Evolutionary conservation across 2,329 filamentous ascomycete genomes (phyloP), one percentile per base, ranked within the genome.

Genomic region (Botrytis medusae): DNA sequence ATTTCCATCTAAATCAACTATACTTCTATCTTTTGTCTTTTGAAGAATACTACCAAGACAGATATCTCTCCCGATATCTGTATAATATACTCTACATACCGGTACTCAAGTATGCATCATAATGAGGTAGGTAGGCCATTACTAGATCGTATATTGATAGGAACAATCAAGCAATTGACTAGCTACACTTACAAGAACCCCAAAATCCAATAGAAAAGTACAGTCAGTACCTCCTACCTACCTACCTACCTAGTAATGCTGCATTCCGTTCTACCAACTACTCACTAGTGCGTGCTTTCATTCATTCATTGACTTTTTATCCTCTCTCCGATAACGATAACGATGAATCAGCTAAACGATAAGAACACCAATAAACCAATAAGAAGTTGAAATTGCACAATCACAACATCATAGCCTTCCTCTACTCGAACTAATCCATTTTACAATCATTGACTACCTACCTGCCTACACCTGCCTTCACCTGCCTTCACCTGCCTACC

Each of bases 241-340:
- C 10, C 40, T 44, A 25, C n/a, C n/a, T n/a, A n/a, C 48, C 25
- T 16, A n/a, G 29, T 34, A 16, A 46, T 34, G 14, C 42, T 34
- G 29, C 42, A 65, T 48, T 65, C 44, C n/a, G n/a, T 63, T 29
- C n/a, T 12, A 16, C 2, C 4, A 14, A 40, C 14, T 18, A 3
- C 42, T 44, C 14, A 5, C 14, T 42, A 2, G 42, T 16, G 16
- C 46, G 25, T 48, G 25, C 46, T 25, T 51, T 51, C 48, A 54
- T 54, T 54, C 48, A 54, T 54, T 51, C 48, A 51, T n/a, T n/a
- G 48, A n/a, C 48, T 54, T 2, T 29, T 18, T 1, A 8, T 54
- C n/a, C 25, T 29, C n/a, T 54, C 51, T n/a, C 51, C 51, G n/a
- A 57, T 57, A 57, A 57, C 46, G 64, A 68, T 68, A 68, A 68